Evolutionary conservation across 768 basidiomycete species (phyloP).

Genomic region (Amanita subjunquillea): DNA sequence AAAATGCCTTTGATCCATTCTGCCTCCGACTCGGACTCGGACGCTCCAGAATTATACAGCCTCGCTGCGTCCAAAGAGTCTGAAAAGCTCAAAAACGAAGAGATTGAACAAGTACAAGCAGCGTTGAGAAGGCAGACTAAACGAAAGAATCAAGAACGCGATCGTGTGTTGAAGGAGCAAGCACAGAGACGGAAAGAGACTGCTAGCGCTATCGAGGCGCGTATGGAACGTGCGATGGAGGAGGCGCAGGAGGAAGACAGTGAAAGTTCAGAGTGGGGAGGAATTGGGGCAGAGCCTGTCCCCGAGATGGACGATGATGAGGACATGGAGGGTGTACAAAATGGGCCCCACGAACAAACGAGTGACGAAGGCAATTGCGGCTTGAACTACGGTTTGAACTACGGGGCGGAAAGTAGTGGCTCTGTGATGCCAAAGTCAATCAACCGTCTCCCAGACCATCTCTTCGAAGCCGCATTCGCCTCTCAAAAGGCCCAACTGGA

Average conservation of each 20-base stretch:
- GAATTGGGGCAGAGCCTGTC: too few species aligned
- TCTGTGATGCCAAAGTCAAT: background rate
- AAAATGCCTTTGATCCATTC: background rate
- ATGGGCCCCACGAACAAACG: background rate
- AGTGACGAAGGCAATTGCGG: background rate
- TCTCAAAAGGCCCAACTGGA: background rate
- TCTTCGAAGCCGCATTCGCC: slow-evolving; percentile 5
- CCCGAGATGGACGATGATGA: background rate
- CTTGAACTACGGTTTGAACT: too few species aligned
- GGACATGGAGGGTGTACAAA: background rate
- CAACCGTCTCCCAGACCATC: slow-evolving; percentile 2
- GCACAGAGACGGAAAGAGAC: slow-evolving; percentile 1
- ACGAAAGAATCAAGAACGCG: slow-evolving; percentile 3
- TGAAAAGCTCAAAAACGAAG: background rate
- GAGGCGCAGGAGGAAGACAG: background rate
- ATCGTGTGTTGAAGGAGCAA: slow-evolving; percentile 4
- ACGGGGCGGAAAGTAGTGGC: too few species aligned
- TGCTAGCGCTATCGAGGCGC: too few species aligned
- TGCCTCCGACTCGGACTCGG: background rate
- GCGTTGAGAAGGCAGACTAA: background rate
- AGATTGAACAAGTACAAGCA: background rate
- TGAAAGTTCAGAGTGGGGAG: background rate
- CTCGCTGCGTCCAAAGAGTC: background rate
- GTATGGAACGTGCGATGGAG: too few species aligned
- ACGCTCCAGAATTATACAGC: slow-evolving; percentile 2